Base-by-base conservation (phyloP, 139 green algal species). In the Micractinium conductrix region DNA sequence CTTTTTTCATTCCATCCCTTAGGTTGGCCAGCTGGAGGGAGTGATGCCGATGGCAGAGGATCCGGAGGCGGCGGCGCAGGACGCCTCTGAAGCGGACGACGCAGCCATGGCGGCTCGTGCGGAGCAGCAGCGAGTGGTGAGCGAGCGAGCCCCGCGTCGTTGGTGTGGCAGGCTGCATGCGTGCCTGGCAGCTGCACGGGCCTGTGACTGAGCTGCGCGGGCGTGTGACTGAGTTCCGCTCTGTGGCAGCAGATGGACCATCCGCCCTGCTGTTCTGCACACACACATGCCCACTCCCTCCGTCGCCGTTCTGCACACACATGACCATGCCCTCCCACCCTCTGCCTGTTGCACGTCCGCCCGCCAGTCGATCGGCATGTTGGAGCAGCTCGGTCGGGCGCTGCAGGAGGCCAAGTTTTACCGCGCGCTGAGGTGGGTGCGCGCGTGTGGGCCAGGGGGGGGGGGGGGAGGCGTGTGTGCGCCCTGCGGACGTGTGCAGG, bases 371-470 rank as follows among this genome's bases (percentile, higher is more conserved):
- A 6, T 80, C 28, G 22, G 50, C 43, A 80, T 80, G 74, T 35
- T 80, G 50, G 50, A 68, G 12, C 38, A n/a, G 3, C 74, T 80
- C 21, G 74, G 74, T 8, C 21, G 33, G 19, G 48, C 74, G 50
- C 33, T 80, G 74, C 74, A 80, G 48, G 74, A 80, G 33, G 74
- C 74, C 21, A 69, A 67, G 50, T 80, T 80, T 22, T 80, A 80
- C 35, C 33, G 74, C 0, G 33, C 74, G 2, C 74, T 80, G 3
- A 80, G 74, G 74, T 80, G 74, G 2, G 42, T 6, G 30, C 65
- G 43, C 35, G 9, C 16, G 68, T 38, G 10, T 35, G 37, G 10
- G 2, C 19, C 4, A 33, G 37, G 37, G 28, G 12, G 6, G n/a
- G 37, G 37, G 4, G 8, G 68, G 6, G 9, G 37, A 17, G 68